Percentiles rank a stretch among this genome's conserved stretches.
These are phyloP conservation scores for Talaromyces marneffei DNA, from an alignment of 2,329 filamentous ascomycete species.

Conservation along the genomic window DNA sequence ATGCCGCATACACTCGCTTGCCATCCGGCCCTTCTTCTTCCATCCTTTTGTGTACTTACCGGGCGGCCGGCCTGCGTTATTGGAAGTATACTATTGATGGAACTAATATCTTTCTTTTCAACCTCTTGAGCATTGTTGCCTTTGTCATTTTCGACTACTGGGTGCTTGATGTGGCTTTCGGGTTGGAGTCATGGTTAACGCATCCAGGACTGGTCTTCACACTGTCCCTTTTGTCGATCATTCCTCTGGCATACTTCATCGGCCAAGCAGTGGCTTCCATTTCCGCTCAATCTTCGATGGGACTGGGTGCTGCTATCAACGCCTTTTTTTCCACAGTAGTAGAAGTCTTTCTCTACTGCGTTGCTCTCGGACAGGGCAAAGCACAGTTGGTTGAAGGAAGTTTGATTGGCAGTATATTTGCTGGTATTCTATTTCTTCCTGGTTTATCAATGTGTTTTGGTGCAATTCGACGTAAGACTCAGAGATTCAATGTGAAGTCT, in stretches of 20 bases:
- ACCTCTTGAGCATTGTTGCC: slow-evolving; percentile 84
- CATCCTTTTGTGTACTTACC: slow-evolving; percentile 92
- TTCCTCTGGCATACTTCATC: slow-evolving; percentile 96
- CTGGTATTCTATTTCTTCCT: slow-evolving; percentile 88
- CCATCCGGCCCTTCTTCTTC: slow-evolving; percentile 70
- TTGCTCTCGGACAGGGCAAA: slow-evolving; percentile 88
- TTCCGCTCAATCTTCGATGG: slow-evolving; percentile 97
- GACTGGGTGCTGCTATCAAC: slow-evolving; percentile 91
- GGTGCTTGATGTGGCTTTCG: slow-evolving; percentile 63
- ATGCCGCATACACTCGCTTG: slow-evolving; percentile 66
- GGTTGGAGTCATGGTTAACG: slow-evolving; percentile 67
- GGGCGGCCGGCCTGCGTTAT: slow-evolving; percentile 87
- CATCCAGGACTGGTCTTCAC: slow-evolving; percentile 81
- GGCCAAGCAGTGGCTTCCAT: slow-evolving; percentile 97
- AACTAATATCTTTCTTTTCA: slow-evolving; percentile 98
- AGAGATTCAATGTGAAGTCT: slow-evolving; percentile 94
- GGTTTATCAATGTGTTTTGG: slow-evolving; percentile 98
- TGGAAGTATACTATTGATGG: slow-evolving; percentile 99
- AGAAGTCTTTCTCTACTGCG: slow-evolving; percentile 95
- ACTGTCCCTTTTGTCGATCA: slow-evolving; percentile 81
- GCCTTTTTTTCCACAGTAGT: slow-evolving; percentile 97
- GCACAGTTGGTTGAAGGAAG: slow-evolving; percentile 89
- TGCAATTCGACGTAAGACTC: slow-evolving; percentile 94
- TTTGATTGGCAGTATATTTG: slow-evolving; percentile 96
- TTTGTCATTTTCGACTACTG: slow-evolving; percentile 94